phyloP scores from a whole-genome alignment of 495 filamentous ascomycete genomes.

The Penicillium bovifimosum region DNA sequence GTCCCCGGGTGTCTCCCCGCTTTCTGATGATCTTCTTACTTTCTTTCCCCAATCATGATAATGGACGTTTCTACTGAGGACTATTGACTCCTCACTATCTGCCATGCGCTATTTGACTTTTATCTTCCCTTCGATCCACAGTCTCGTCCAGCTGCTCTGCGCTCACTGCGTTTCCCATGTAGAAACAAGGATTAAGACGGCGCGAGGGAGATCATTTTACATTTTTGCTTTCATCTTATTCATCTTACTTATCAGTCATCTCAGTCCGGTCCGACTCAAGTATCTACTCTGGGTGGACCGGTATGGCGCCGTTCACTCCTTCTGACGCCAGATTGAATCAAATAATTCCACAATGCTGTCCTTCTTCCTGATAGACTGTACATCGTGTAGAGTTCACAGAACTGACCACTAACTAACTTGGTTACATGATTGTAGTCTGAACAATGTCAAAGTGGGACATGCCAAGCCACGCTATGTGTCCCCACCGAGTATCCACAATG shows the following conservation, averaged over 20 bases:
- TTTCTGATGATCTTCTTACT: background rate
- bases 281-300: conserved; percentile 7
- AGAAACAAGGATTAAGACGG: conserved; percentile 30
- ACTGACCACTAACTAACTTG: too few species aligned
- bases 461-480: background rate
- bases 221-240: conserved; percentile 15
- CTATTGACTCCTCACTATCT: conserved; percentile 5
- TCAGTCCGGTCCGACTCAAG: background rate
- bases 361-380: background rate
- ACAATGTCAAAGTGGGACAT: background rate
- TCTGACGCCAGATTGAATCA: conserved; percentile 1
- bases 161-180: conserved; percentile 18
- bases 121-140: conserved; percentile 5
- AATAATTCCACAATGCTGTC: background rate
- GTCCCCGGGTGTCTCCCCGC: background rate
- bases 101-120: background rate
- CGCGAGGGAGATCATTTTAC: conserved; percentile 18
- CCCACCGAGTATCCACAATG: background rate
- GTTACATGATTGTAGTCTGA: background rate
- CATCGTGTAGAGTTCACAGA: too few species aligned
- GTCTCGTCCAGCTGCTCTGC: conserved; percentile 11
- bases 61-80: background rate
- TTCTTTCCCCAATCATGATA: background rate
- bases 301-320: background rate
- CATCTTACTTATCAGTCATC: conserved; percentile 3